Base-by-base conservation (phyloP, 2,329 filamentous ascomycete genomes). In the Aureobasidium lini region DNA sequence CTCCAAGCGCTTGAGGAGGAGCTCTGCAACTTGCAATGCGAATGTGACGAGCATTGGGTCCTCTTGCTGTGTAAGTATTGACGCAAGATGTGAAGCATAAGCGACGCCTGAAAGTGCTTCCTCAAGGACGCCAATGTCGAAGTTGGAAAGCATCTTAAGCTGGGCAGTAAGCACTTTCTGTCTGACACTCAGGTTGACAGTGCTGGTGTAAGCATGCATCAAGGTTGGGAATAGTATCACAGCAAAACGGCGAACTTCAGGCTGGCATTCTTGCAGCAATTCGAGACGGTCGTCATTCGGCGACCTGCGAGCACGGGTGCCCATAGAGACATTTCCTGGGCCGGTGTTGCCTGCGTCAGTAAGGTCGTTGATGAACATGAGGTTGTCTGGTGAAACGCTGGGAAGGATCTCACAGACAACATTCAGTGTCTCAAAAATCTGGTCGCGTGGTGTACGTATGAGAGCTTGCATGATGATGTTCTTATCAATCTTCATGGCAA, bases 381-480 rank as follows among this genome's bases (percentile, higher is more conserved):
- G 70, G 39, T 76, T 76, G 54, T 82, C 78, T 52, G 79, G 80
- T 11, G 87, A 85, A 15, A 93, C 78, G 52, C 84, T 86, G 1
- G 93, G 92, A 37, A 99, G 80, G 32, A 99, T 79, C 75, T 99
- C 94, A 76, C 94, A 96, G 64, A 99, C 91, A 64, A 99, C 91
- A 70, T 97, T 97, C 63, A 99, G 81, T 1, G 95, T 96, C 77
- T 99, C 94, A 66, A 93, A 94, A 16, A 99, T 89, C 73, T 99
- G 94, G 66, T 99, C 95, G 60, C 92, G 86, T 6, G 94, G 94
- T 42, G 93, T 86, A 70, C 97, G 94, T 56, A 99, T 96, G 63
- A 99, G 80, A 39, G 95, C 91, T 75, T 99, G 94, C 95, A 99
- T 99, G 68, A 99, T 94, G 47, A 99, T 84, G 59, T 97, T 93